phyloP scores from a whole-genome alignment of 805 yeast genomes.

The Candida anglica region DNA sequence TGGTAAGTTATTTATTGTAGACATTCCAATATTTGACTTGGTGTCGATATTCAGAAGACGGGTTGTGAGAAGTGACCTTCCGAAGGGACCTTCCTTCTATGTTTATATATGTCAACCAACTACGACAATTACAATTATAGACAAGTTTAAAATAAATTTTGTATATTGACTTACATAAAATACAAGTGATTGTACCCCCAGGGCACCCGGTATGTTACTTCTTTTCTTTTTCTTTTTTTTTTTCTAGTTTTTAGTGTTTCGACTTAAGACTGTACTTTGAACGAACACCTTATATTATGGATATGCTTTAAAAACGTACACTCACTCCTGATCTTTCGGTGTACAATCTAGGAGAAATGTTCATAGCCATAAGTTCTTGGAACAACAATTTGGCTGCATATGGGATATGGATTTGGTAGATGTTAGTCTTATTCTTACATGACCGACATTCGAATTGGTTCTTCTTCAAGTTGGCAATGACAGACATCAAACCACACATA shows the following conservation, averaged over 20 bases:
- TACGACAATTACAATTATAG: too few species aligned
- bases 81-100: too few species aligned
- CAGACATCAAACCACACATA: constrained; percentile 96
- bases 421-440: constrained; percentile 97
- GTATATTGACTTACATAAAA: constrained; percentile 4
- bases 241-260: not conserved
- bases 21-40: not conserved
- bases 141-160: too few species aligned
- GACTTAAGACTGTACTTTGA: constrained; percentile 1
- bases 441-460: constrained; percentile 98
- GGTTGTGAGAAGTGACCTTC: too few species aligned
- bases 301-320: constrained; percentile 23
- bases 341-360: constrained; percentile 93
- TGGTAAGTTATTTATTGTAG: not conserved
- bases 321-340: constrained; percentile 78
- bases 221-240: constrained; percentile 1
- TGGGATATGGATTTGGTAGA: constrained; percentile 95
- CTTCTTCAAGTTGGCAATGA: constrained; percentile 95
- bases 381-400: constrained; percentile 96
- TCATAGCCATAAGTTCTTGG: constrained; percentile 99
- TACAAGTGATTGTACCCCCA: constrained; percentile 4
- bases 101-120: too few species aligned
- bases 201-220: not conserved
- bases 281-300: not conserved
- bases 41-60: too few species aligned